Evolutionary conservation across 768 basidiomycete species (phyloP).

Genomic region (Lactifluus pinguis): DNA sequence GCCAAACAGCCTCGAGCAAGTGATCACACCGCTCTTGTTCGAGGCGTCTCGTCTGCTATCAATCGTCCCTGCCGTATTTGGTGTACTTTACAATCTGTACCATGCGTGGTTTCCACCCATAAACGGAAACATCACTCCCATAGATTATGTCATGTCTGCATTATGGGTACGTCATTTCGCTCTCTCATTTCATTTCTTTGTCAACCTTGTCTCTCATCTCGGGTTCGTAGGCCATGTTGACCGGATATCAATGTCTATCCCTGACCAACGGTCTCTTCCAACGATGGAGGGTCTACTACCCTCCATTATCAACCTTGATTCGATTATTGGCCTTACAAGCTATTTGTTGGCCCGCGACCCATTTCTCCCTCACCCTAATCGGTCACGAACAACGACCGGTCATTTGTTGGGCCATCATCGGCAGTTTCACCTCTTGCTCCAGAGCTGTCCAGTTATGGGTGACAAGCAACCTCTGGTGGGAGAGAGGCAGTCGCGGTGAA

Average conservation of each 20-base stretch:
- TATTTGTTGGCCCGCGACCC: slow-evolving; percentile 94
- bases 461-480: slow-evolving; percentile 65
- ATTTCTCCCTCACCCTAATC: slow-evolving; percentile 70
- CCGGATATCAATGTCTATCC: slow-evolving; percentile 81
- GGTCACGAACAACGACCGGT: slow-evolving; percentile 64
- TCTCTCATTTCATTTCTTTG: not conserved
- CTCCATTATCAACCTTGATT: slow-evolving; percentile 79
- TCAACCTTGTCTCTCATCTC: slow-evolving; percentile 43
- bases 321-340: slow-evolving; percentile 88
- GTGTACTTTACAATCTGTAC: slow-evolving; percentile 54
- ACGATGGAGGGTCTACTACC: slow-evolving; percentile 89
- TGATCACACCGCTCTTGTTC: slow-evolving; percentile 53
- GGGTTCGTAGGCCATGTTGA: slow-evolving; percentile 77
- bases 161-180: slow-evolving; percentile 50
- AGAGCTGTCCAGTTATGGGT: slow-evolving; percentile 92
- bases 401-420: slow-evolving; percentile 85
- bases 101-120: slow-evolving; percentile 40
- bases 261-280: slow-evolving; percentile 84
- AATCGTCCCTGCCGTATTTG: slow-evolving; percentile 63
- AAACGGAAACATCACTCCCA: slow-evolving; percentile 29
- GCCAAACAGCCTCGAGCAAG: slow-evolving; percentile 36
- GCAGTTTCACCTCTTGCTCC: slow-evolving; percentile 77
- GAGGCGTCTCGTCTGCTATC: slow-evolving; percentile 61
- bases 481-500: slow-evolving; percentile 8
- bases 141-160: slow-evolving; percentile 59